Conservation (phyloP, 306 rosid genomes). For the Cotoneaster glaucophyllus region DNA sequence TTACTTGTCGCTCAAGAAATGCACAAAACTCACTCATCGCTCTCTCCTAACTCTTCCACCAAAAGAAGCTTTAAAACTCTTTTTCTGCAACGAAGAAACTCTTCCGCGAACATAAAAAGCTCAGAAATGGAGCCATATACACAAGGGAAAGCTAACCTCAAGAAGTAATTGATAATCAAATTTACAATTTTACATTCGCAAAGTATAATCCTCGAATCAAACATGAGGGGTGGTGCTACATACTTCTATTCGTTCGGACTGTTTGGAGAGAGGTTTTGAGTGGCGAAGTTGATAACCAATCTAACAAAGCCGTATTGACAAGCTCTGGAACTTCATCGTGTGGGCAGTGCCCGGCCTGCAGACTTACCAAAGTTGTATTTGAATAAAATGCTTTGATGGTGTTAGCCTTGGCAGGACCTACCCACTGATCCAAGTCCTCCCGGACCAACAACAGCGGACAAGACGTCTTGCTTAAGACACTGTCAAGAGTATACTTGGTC, state of each 20-base stretch:
- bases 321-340: slow-evolving; percentile 84
- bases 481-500: slow-evolving; percentile 68
- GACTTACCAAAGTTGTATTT: slow-evolving; percentile 56
- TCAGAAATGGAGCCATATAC: not conserved
- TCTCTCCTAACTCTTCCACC: not conserved
- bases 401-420: slow-evolving; percentile 81
- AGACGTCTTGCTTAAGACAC: slow-evolving; percentile 54
- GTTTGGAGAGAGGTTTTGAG: slow-evolving; percentile 45
- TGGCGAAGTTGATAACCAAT: slow-evolving; percentile 55
- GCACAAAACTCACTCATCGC: not conserved
- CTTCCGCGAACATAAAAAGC: not conserved
- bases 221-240: not conserved
- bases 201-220: not conserved
- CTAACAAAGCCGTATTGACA: slow-evolving; percentile 68
- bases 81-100: not conserved
- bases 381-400: slow-evolving; percentile 75
- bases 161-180: not conserved
- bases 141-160: not conserved
- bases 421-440: slow-evolving; percentile 99
- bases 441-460: slow-evolving; percentile 83
- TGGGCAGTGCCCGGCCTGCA: slow-evolving; percentile 94
- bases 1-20: not conserved
- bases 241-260: slow-evolving; percentile 19
- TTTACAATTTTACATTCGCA: not conserved
- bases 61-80: not conserved